Evolutionary conservation across 768 basidiomycete species (phyloP).

Genomic region (Lactifluus echinatus): DNA sequence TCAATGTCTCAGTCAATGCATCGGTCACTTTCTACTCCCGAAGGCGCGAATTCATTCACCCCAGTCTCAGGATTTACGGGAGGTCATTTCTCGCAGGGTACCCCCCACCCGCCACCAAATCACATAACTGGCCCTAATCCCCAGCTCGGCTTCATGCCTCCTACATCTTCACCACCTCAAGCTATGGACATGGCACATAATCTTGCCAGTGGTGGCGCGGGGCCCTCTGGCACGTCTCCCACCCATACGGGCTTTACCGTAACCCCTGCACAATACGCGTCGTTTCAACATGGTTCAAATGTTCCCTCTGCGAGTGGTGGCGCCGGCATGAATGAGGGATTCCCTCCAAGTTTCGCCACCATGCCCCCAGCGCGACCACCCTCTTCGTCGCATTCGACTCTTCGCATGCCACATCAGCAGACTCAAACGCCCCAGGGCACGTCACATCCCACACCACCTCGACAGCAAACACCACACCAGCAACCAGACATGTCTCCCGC

Average conservation of each 20-base stretch:
- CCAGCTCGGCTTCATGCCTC: slow-evolving; percentile 32
- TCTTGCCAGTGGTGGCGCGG: slow-evolving; percentile 28
- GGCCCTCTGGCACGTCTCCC: slow-evolving; percentile 32
- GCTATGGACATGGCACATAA: slow-evolving; percentile 38
- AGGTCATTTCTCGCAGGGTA: slow-evolving; percentile 26
- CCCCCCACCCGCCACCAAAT: slow-evolving; percentile 19
- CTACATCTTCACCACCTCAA: slow-evolving; percentile 41
- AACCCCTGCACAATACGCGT: slow-evolving; percentile 58
- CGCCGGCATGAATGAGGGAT: slow-evolving; percentile 25
- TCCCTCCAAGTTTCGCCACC: slow-evolving; percentile 29
- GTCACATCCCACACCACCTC: slow-evolving; percentile 12
- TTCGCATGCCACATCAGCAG: slow-evolving; percentile 8
- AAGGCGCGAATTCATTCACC: slow-evolving; percentile 3
- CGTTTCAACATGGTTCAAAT: slow-evolving; percentile 37
- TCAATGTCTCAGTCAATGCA: slow-evolving; percentile 14
- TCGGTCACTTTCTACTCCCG: slow-evolving; percentile 8
- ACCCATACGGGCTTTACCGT: slow-evolving; percentile 39
- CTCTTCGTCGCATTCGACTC: slow-evolving; percentile 28
- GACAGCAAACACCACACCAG: slow-evolving; percentile 18
- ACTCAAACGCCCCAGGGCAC: slow-evolving; percentile 5
- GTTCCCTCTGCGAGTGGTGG: slow-evolving; percentile 10
- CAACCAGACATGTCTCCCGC: slow-evolving; percentile 17
- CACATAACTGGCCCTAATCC: slow-evolving; percentile 7
- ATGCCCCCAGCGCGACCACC: slow-evolving; percentile 28
- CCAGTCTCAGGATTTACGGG: slow-evolving; percentile 3